Percentiles rank a stretch among this genome's conserved stretches.
phyloP scores from a whole-genome alignment of 1,284 basidiomycete species.

The Apiotrichum brassicae region DNA sequence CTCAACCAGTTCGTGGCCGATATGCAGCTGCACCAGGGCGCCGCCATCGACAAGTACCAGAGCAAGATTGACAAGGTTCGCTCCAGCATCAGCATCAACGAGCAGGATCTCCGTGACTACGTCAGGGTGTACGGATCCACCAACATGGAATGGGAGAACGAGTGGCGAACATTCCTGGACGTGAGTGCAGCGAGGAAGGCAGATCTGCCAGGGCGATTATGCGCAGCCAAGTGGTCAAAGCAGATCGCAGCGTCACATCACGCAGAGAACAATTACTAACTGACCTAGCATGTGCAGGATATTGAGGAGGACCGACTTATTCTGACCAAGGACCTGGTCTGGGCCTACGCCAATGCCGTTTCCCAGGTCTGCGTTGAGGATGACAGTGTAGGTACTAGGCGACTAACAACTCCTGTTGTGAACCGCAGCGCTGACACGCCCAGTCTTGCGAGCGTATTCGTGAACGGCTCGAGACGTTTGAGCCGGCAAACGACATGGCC shows the following conservation, averaged over 20 bases:
- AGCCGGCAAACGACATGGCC: slow-evolving; percentile 74
- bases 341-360: slow-evolving; percentile 92
- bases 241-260: too few relatives aligned
- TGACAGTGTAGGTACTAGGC: slow-evolving; percentile 75
- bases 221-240: too few relatives aligned
- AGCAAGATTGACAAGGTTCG: slow-evolving; percentile 82
- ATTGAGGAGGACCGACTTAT: slow-evolving; percentile 89
- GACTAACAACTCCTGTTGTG: neutral
- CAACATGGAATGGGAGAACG: slow-evolving; percentile 77
- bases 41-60: slow-evolving; percentile 85
- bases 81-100: slow-evolving; percentile 80
- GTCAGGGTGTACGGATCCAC: slow-evolving; percentile 75
- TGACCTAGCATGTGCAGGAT: slow-evolving; percentile 75
- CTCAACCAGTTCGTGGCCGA: slow-evolving; percentile 96
- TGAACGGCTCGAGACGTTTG: slow-evolving; percentile 72
- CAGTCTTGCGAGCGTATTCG: slow-evolving; percentile 86
- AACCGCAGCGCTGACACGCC: neutral
- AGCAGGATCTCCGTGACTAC: slow-evolving; percentile 85
- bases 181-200: slow-evolving; percentile 26
- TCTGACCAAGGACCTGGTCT: slow-evolving; percentile 90
- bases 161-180: slow-evolving; percentile 91
- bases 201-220: too few relatives aligned
- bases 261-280: slow-evolving; percentile 2
- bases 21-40: slow-evolving; percentile 84
- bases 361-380: slow-evolving; percentile 93